A percentile compares a stretch with the other conserved stretches of the same genome.
Conservation (phyloP, 139 green algal species). For the Parachlorella kessleri region DNA sequence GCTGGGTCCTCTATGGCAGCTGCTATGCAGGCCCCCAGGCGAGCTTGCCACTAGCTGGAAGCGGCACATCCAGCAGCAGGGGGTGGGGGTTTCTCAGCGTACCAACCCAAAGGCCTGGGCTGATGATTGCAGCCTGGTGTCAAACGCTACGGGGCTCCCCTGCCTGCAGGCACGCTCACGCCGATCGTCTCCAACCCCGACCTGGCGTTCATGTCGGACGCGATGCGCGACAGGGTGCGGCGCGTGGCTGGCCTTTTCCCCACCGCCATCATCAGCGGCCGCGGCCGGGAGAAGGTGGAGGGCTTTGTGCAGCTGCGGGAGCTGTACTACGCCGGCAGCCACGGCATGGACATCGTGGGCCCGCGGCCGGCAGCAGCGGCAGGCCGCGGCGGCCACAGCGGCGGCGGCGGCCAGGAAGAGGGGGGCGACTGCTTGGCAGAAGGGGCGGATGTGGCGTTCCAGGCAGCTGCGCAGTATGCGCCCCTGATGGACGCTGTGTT, state of each 20-base stretch:
- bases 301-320: slow-evolving; percentile 92
- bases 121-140: too few relatives aligned
- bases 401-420: not conserved
- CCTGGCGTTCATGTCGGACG: slow-evolving; percentile 81
- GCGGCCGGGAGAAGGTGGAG: slow-evolving; percentile 90
- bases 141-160: not conserved
- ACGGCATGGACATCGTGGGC: slow-evolving; percentile 96
- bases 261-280: slow-evolving; percentile 93
- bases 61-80: too few relatives aligned
- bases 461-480: slow-evolving; percentile 82
- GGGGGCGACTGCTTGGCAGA: not conserved
- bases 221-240: slow-evolving; percentile 82
- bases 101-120: too few relatives aligned
- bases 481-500: slow-evolving; percentile 85
- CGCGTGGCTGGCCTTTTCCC: slow-evolving; percentile 84
- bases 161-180: slow-evolving; percentile 89
- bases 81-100: too few relatives aligned
- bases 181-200: slow-evolving; percentile 97
- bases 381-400: not conserved
- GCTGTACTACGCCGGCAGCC: slow-evolving; percentile 96
- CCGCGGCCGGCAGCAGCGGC: slow-evolving; percentile 50
- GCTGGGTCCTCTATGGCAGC: too few relatives aligned
- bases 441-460: slow-evolving; percentile 54
- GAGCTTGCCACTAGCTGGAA: too few relatives aligned
- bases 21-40: too few relatives aligned